phyloP scores from a whole-genome alignment of 805 yeast species.

The Starmerella gropengiesseri region DNA sequence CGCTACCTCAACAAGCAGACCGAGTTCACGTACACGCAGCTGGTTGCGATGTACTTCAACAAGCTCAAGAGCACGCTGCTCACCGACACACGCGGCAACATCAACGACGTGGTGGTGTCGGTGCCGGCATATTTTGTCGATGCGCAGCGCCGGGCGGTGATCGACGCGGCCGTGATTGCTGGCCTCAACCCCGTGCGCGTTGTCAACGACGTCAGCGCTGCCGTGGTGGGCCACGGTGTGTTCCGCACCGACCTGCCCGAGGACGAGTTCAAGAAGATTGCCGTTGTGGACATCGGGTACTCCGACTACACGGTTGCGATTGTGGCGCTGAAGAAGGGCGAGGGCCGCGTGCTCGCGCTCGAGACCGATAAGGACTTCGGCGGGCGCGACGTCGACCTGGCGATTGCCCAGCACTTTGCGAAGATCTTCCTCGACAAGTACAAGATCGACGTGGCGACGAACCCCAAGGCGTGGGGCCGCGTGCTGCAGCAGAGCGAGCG shows the following conservation, averaged over 20 bases:
- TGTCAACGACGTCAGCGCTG: slow-evolving; percentile 95
- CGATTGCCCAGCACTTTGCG: slow-evolving; percentile 90
- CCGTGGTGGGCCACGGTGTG: slow-evolving; percentile 98
- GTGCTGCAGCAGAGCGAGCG: slow-evolving; percentile 84
- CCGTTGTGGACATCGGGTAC: slow-evolving; percentile 94
- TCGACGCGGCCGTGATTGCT: slow-evolving; percentile 91
- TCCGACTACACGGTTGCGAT: slow-evolving; percentile 84
- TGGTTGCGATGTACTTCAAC: slow-evolving; percentile 88
- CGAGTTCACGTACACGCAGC: slow-evolving; percentile 77
- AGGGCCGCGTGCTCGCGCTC: slow-evolving; percentile 81
- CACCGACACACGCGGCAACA: slow-evolving; percentile 70
- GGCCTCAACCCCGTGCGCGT: slow-evolving; percentile 97
- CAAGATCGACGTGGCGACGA: slow-evolving; percentile 82
- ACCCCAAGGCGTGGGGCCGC: slow-evolving; percentile 93
- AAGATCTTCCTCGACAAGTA: slow-evolving; percentile 82
- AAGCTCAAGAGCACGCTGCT: slow-evolving; percentile 73
- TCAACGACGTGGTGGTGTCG: slow-evolving; percentile 81
- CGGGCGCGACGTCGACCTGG: slow-evolving; percentile 93
- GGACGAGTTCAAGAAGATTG: slow-evolving; percentile 80
- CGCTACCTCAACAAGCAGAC: slow-evolving; percentile 68
- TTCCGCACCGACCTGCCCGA: slow-evolving; percentile 92
- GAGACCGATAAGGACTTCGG: slow-evolving; percentile 95
- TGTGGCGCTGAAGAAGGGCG: slow-evolving; percentile 91
- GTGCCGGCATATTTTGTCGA: slow-evolving; percentile 98
- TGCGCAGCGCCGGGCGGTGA: slow-evolving; percentile 88